Conservation (phyloP, 2,329 filamentous ascomycete species). For the Chrysoporthe cubensis region DNA sequence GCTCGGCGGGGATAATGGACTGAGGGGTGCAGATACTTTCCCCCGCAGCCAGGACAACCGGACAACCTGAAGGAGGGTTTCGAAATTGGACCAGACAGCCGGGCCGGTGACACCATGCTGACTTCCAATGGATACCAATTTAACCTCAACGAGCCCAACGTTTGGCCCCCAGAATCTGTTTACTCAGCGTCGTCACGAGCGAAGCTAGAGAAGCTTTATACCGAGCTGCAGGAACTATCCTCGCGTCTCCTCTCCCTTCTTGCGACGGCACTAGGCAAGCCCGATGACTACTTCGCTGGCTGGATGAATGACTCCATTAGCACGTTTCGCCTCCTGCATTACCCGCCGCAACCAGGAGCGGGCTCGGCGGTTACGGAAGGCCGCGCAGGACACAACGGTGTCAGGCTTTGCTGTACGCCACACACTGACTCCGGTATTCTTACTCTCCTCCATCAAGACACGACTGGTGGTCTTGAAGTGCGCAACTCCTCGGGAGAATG, state of each 20-base stretch:
- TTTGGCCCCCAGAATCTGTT: background rate
- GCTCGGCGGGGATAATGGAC: slow-evolving; percentile 23
- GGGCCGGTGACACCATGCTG: background rate
- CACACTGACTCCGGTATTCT: slow-evolving; percentile 12
- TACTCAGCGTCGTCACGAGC: background rate
- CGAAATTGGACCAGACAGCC: slow-evolving; percentile 43
- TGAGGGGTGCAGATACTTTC: slow-evolving; percentile 44
- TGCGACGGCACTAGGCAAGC: background rate
- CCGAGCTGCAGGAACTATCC: slow-evolving; percentile 4
- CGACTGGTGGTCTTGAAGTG: slow-evolving; percentile 2
- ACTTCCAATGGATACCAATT: background rate
- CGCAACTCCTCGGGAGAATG: slow-evolving; percentile 21
- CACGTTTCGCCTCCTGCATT: slow-evolving; percentile 28
- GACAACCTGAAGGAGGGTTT: slow-evolving; percentile 53
- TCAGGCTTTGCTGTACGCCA: slow-evolving; percentile 12
- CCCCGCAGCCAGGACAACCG: slow-evolving; percentile 42
- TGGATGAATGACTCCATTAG: slow-evolving; percentile 21
- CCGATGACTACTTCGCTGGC: slow-evolving; percentile 4
- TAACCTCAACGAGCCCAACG: slow-evolving; percentile 11
- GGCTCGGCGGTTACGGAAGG: too few species aligned
- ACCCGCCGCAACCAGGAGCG: slow-evolving; percentile 27
- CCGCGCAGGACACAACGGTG: background rate
- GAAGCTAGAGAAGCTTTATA: background rate
- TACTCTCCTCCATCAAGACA: slow-evolving; percentile 11
- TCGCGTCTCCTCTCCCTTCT: background rate